These are phyloP conservation scores for Phyllosticta paracitricarpa DNA, from an alignment of 2,329 filamentous ascomycete genomes.

Conservation along the genomic window DNA sequence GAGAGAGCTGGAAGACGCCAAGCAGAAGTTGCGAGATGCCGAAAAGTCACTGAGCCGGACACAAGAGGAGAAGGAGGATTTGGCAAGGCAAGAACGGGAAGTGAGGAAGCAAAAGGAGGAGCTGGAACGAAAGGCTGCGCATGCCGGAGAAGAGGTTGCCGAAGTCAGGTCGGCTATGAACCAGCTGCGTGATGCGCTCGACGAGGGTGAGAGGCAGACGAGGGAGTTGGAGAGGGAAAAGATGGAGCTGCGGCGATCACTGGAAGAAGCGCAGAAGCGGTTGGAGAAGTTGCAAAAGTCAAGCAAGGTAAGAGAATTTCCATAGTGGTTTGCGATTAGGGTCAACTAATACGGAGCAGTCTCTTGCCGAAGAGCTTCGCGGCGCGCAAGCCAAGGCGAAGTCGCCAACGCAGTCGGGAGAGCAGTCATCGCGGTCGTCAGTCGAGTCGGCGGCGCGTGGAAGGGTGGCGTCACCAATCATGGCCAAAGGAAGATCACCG, in stretches of 20 bases:
- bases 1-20: conserved; percentile 80
- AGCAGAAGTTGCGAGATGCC: conserved; percentile 65
- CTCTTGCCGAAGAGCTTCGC: conserved; percentile 50
- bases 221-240: conserved; percentile 77
- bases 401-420: conserved; percentile 31
- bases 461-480: conserved; percentile 36
- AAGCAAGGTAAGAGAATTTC: conserved; percentile 36
- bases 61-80: conserved; percentile 64
- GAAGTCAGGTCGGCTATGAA: conserved; percentile 70
- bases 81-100: conserved; percentile 63
- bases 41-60: conserved; percentile 67
- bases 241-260: conserved; percentile 59
- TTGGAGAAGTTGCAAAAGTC: conserved; percentile 72
- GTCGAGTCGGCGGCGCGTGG: conserved; percentile 41
- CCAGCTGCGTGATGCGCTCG: conserved; percentile 68
- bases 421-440: conserved; percentile 48
- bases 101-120: conserved; percentile 66
- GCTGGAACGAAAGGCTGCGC: conserved; percentile 60
- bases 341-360: conserved; percentile 21
- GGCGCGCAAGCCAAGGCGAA: conserved; percentile 32
- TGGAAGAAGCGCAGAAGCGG: conserved; percentile 67
- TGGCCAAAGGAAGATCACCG: conserved; percentile 27
- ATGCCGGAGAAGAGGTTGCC: conserved; percentile 59
- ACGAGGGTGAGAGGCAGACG: conserved; percentile 77
- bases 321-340: too few relatives aligned